phyloP scores from a whole-genome alignment of 169 alveolate genomes.

The Amoebophrya sp. region DNA sequence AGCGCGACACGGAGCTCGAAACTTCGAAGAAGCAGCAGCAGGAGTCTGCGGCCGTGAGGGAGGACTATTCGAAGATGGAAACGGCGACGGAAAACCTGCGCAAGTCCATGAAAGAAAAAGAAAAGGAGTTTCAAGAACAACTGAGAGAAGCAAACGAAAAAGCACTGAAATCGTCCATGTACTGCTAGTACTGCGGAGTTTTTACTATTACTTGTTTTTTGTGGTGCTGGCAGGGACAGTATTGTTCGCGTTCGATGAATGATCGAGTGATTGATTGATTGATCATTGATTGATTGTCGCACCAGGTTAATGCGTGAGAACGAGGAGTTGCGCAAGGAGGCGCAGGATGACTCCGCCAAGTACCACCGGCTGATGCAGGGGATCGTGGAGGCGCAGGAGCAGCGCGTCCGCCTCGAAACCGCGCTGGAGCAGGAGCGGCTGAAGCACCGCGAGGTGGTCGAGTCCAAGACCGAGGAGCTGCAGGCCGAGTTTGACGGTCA shows the following conservation, averaged over 20 bases:
- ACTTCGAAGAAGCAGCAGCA: not conserved
- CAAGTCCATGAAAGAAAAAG: not conserved
- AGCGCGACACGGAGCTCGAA: not conserved
- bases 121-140: not conserved
- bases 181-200: not conserved
- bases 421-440: not conserved
- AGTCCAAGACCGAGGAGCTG: not conserved
- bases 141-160: not conserved
- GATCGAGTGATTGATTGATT: not conserved
- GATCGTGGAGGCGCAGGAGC: not conserved
- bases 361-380: not conserved
- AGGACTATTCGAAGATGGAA: not conserved
- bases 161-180: not conserved
- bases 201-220: no score
- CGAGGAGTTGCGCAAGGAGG: conserved; percentile 2
- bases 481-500: not conserved
- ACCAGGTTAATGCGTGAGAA: not conserved
- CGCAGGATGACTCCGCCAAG: not conserved
- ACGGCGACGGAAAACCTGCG: not conserved
- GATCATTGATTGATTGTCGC: not conserved
- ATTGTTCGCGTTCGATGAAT: no score
- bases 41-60: not conserved
- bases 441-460: not conserved
- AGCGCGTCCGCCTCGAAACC: not conserved
- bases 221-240: not conserved